phyloP scores from a whole-genome alignment of 257 asterid species.

The Asclepias syriaca region DNA sequence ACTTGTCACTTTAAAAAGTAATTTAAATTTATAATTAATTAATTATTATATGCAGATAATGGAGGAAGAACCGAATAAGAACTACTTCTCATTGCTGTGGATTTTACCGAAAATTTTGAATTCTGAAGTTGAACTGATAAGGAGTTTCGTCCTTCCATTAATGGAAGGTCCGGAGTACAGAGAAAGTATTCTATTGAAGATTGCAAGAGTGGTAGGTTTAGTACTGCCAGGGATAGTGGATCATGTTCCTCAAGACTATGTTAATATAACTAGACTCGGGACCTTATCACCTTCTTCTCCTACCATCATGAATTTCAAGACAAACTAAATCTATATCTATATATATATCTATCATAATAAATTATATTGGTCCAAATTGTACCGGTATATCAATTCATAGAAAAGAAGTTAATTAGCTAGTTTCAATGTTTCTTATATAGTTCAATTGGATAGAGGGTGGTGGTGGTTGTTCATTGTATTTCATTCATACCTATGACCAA shows the following conservation, averaged over 20 bases:
- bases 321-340: not conserved
- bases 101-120: slow-evolving; percentile 43
- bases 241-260: slow-evolving; percentile 56
- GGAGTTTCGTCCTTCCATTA: slow-evolving; percentile 49
- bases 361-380: not conserved
- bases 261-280: slow-evolving; percentile 50
- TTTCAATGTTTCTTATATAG: too few relatives aligned
- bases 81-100: slow-evolving; percentile 53
- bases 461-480: too few relatives aligned
- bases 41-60: slow-evolving; percentile 31
- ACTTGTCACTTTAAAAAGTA: not conserved
- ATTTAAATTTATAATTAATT: too few relatives aligned
- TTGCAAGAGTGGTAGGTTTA: slow-evolving; percentile 33
- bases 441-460: too few relatives aligned
- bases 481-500: too few relatives aligned
- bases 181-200: slow-evolving; percentile 42
- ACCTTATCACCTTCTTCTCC: slow-evolving; percentile 14
- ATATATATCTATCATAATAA: not conserved
- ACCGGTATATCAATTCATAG: too few relatives aligned
- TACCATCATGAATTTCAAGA: not conserved
- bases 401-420: too few relatives aligned
- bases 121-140: slow-evolving; percentile 43
- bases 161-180: slow-evolving; percentile 39
- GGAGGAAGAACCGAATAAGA: slow-evolving; percentile 70
- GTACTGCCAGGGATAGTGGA: slow-evolving; percentile 46